Evolutionary conservation across 75 land plant species (phyloP), one percentile per base, ranked within the genome.

Genomic region (Cupressus sempervirens): DNA sequence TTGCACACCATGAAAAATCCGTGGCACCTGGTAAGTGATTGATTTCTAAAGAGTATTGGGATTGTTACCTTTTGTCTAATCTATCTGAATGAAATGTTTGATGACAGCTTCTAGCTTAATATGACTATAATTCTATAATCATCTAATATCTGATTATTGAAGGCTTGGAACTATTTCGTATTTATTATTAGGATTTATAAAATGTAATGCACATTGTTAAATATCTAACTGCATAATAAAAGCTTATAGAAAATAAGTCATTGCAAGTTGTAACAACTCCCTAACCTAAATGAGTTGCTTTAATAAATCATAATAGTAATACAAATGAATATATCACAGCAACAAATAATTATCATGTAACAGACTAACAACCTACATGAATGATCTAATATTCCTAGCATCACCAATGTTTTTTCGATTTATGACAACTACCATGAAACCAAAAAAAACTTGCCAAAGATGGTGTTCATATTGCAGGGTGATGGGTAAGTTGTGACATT

Each of bases 11-110:
- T 80, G 94, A 93, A 54, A 90, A 83, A 82, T 83, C 85, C 8
- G 46, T 53, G 30, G 74, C 93, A 75, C 40, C 94, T 38, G 94
- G 93, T 91, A 87, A 88, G 88, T 65, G 41, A 77, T 77, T 43
- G 26, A 77, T 41, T 77, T 12, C n/a, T 1, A 41, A 43, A 43
- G 1, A 7, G 80, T 41, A 43, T 38, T 1, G 23, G 23, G 80
- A 40, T 77, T 77, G 23, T 43, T 77, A 1, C 46, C 12, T 77
- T 77, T 77, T 38, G 30, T 41, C 26, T 77, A 23, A 77, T 43
- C 29, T 43, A 43, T 77, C 16, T 41, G 0, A 77, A 23, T 43
- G 43, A 43, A 43, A 77, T 26, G 18, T 77, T 20, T 26, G 29
- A 20, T 77, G n/a, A 18, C 43, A 38, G 46, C 1, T 36, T 76